Percentiles rank a stretch among this genome's conserved stretches.
phyloP scores from a whole-genome alignment of 306 rosid species.

The peach (Prunus persica) region Prunus_persica_NCBIv2 NC_034009.1:42711501-42712000 shows the following conservation, averaged over 20 bases:
- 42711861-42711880: too few species aligned
- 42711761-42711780: background rate
- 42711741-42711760: background rate
- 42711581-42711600: slow-evolving; percentile 11
- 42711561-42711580: background rate
- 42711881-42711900: too few species aligned
- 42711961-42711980: too few species aligned
- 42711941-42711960: too few species aligned
- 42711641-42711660: background rate
- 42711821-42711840: too few species aligned
- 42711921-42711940: too few species aligned
- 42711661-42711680: background rate
- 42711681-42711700: background rate
- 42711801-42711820: too few species aligned
- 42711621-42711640: background rate
- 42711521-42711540: background rate
- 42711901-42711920: too few species aligned
- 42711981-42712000: background rate
- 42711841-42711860: too few species aligned
- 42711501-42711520: slow-evolving; percentile 11
- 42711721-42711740: background rate
- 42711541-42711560: slow-evolving; percentile 20
- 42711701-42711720: background rate
- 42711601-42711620: slow-evolving; percentile 6
- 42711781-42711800: too few species aligned